These are phyloP conservation scores for Nigrospora oryzae DNA, from an alignment of 2,329 filamentous ascomycete species.

Conservation along the genomic window DNA sequence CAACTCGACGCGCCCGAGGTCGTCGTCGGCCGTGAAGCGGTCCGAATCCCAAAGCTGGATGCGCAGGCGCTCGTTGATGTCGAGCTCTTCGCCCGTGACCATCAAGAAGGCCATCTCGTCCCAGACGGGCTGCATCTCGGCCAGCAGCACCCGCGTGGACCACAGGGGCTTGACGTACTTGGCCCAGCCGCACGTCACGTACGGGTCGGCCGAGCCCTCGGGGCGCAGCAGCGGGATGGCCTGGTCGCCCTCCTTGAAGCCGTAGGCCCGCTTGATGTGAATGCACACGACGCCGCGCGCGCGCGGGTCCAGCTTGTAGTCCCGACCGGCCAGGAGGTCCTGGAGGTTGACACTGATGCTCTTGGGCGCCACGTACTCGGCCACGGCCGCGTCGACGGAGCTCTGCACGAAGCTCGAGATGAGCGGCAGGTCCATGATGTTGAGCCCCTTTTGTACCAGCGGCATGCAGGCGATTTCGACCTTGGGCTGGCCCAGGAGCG, in stretches of 20 bases:
- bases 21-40: conserved; percentile 1
- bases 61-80: conserved; percentile 2
- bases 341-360: neutral
- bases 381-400: conserved; percentile 1
- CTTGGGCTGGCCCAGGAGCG: neutral
- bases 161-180: conserved; percentile 1
- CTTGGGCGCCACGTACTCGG: conserved; percentile 2
- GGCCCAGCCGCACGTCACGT: conserved; percentile 2
- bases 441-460: conserved; percentile 1
- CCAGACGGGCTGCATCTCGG: conserved; percentile 1
- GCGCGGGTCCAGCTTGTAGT: conserved; percentile 1
- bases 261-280: neutral
- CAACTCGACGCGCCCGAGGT: conserved; percentile 1
- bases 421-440: conserved; percentile 2
- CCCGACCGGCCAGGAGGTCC: neutral
- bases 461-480: conserved; percentile 2
- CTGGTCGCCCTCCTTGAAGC: conserved; percentile 1
- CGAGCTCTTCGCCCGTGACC: conserved; percentile 1
- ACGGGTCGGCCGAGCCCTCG: neutral
- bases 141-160: neutral
- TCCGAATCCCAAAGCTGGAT: conserved; percentile 2
- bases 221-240: neutral
- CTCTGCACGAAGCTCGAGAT: conserved; percentile 1
- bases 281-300: neutral
- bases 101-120: neutral